Evolutionary conservation across 1,284 basidiomycete genomes (phyloP).

Genomic region (Pholiota adiposa): DNA sequence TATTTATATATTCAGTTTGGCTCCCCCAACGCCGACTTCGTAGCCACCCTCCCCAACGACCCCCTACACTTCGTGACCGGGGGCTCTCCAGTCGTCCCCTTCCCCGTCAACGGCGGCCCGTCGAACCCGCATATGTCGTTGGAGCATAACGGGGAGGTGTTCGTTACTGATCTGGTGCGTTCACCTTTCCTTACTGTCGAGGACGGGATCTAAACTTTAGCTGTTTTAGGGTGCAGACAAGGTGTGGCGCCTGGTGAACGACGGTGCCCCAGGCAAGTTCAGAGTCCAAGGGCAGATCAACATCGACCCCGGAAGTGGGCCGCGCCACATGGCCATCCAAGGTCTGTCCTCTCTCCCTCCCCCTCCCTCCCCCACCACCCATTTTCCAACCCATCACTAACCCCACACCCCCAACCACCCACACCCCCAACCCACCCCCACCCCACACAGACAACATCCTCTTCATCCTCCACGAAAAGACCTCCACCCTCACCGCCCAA

Average conservation of each 20-base stretch:
- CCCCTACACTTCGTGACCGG: constrained; percentile 46
- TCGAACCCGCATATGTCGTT: constrained; percentile 66
- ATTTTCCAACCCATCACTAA: neutral
- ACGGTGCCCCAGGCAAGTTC: constrained; percentile 48
- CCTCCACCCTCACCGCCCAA: constrained; percentile 66
- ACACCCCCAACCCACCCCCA: neutral
- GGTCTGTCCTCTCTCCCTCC: constrained; percentile 34
- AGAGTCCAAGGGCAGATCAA: constrained; percentile 59
- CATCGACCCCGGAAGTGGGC: constrained; percentile 59
- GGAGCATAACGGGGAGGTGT: constrained; percentile 51
- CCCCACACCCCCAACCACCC: neutral
- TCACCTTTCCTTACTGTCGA: no score
- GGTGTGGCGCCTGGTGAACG: constrained; percentile 58
- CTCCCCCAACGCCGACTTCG: constrained; percentile 53
- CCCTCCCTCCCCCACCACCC: neutral
- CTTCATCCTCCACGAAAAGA: constrained; percentile 61
- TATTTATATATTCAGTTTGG: constrained; percentile 45
- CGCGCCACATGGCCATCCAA: constrained; percentile 61
- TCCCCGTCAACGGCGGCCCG: constrained; percentile 43
- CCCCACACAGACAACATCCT: constrained; percentile 46
- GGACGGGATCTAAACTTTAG: neutral
- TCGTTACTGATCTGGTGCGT: constrained; percentile 55
- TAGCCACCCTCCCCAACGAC: constrained; percentile 47
- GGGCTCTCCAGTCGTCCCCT: constrained; percentile 43
- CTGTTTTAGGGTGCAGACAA: constrained; percentile 55